A percentile compares a stretch with the other conserved stretches of the same genome.
Evolutionary conservation across 2,329 filamentous ascomycete species (phyloP).

Genomic region (Calonectria crousiana): DNA sequence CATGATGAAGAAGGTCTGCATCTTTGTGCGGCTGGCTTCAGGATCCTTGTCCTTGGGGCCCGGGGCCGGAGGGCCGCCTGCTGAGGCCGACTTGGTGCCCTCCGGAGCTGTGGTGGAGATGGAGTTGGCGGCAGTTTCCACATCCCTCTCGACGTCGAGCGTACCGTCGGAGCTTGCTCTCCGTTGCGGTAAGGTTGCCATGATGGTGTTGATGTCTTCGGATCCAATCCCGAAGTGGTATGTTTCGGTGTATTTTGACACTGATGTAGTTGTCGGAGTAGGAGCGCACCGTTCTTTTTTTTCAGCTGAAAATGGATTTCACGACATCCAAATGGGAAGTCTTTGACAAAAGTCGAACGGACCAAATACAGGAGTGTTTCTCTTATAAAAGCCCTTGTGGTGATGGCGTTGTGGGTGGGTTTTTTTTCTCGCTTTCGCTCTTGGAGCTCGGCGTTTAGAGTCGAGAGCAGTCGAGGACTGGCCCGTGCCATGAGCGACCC

Average conservation of each 20-base stretch:
- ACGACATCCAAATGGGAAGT: not conserved
- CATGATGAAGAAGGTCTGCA: slow-evolving; percentile 56
- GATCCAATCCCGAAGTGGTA: not conserved
- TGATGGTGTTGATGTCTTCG: slow-evolving; percentile 26
- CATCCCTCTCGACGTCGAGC: slow-evolving; percentile 44
- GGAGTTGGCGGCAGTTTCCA: slow-evolving; percentile 1
- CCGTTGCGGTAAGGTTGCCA: slow-evolving; percentile 32
- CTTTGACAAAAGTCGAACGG: not conserved
- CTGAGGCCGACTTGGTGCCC: slow-evolving; percentile 23
- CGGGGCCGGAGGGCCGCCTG: slow-evolving; percentile 24
- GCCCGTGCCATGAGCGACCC: slow-evolving; percentile 28
- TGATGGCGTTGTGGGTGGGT: not conserved
- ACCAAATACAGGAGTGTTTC: not conserved
- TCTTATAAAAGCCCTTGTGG: slow-evolving; percentile 1
- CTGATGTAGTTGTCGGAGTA: not conserved
- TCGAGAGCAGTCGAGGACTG: not conserved
- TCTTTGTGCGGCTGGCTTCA: slow-evolving; percentile 51
- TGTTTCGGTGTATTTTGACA: not conserved
- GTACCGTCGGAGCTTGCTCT: slow-evolving; percentile 46
- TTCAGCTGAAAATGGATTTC: not conserved
- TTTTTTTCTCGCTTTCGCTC: not conserved
- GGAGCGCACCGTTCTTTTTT: not conserved
- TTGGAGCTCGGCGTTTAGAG: slow-evolving; percentile 16
- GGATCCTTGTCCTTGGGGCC: slow-evolving; percentile 40
- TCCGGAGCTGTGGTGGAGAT: slow-evolving; percentile 24